Base-by-base conservation (phyloP, 495 filamentous ascomycete species). In the Penicillium simplicissimum region DNA sequence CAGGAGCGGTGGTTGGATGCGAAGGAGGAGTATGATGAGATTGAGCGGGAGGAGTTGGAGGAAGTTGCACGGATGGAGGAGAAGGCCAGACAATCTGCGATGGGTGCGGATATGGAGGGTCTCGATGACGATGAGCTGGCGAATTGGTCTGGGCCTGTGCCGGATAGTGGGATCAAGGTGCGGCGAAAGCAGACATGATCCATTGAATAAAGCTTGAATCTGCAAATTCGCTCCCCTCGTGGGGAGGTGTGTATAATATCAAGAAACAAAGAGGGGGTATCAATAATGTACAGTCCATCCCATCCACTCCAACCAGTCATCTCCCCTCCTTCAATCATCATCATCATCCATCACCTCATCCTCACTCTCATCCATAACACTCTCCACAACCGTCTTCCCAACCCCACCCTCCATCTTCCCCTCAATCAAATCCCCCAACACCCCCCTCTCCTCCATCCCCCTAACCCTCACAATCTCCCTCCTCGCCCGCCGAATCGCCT, bases 1-100 rank as follows among this genome's bases (percentile, higher is more conserved):
- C 93, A 98, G 74, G 95, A 98, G 76, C 79, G 95, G 67, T 98
- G 95, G 95, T 70, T 98, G 10, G 93, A 97, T 75, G 78, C 86
- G 35, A 93, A 91, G 70, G 95, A 96, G 13, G 90, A 86, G 63
- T 92, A 90, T 70, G 95, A 98, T 75, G 90, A 90, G 55, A 68
- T 82, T 58, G 95, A 98, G 77, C 72, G 82, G 67, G 82, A 81
- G 70, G 81, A 89, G 63, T 83, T 88, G 78, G 88, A 91, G 68
- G 88, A 87, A 66, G 83, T 85, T 56, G 79, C 73, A 7, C 77
- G 71, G 57, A 69, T 71, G 42, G 74, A 73, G 65, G 69, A 82
- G 57, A 56, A 64, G 42, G 69, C 68, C 8, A 60, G 61, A 19
- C 51, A 69, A 33, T 57, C 58, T 23, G 63, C 65, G 13, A 62